Evolutionary conservation across 2,329 filamentous ascomycete genomes (phyloP).

Genomic region (Cordyceps militaris): DNA sequence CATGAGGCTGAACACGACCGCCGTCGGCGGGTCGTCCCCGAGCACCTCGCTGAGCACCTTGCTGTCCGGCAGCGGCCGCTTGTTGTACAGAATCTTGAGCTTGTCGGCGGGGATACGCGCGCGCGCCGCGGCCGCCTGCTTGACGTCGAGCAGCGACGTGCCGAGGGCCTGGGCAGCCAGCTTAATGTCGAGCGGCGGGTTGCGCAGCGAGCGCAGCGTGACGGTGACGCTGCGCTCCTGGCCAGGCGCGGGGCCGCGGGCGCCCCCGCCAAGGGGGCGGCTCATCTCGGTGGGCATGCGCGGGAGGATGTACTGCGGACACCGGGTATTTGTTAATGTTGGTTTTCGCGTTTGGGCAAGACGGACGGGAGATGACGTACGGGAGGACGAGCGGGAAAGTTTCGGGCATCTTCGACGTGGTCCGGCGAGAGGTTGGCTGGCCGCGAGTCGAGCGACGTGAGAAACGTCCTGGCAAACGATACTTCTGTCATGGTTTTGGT

Average conservation of each 20-base stretch:
- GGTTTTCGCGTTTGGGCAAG: neutral
- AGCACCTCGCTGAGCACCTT: conserved; percentile 72
- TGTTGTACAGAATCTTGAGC: conserved; percentile 78
- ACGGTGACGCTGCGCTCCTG: conserved; percentile 49
- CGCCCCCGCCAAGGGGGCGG: conserved; percentile 31
- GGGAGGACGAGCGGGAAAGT: conserved; percentile 67
- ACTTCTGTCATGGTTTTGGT: conserved; percentile 63
- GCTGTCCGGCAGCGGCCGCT: conserved; percentile 74
- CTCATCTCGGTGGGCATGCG: conserved; percentile 54
- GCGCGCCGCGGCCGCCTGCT: conserved; percentile 57
- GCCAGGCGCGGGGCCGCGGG: conserved; percentile 38
- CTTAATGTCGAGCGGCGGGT: conserved; percentile 61
- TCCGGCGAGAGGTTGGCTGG: conserved; percentile 79
- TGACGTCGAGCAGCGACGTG: conserved; percentile 74
- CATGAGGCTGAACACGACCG: conserved; percentile 79
- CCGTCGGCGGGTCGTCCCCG: conserved; percentile 35
- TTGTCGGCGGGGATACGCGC: conserved; percentile 64
- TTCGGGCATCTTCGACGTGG: conserved; percentile 79
- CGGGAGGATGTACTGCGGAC: conserved; percentile 60
- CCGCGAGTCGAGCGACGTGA: conserved; percentile 69
- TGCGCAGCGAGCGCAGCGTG: conserved; percentile 68
- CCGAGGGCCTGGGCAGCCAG: conserved; percentile 56
- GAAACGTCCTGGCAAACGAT: conserved; percentile 76
- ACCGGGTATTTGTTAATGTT: neutral
- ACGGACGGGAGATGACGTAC: conserved; percentile 39